These are phyloP conservation scores for Aspergillus sp. DNA, from an alignment of 2,329 filamentous ascomycete genomes.

Conservation along the genomic window DNA sequence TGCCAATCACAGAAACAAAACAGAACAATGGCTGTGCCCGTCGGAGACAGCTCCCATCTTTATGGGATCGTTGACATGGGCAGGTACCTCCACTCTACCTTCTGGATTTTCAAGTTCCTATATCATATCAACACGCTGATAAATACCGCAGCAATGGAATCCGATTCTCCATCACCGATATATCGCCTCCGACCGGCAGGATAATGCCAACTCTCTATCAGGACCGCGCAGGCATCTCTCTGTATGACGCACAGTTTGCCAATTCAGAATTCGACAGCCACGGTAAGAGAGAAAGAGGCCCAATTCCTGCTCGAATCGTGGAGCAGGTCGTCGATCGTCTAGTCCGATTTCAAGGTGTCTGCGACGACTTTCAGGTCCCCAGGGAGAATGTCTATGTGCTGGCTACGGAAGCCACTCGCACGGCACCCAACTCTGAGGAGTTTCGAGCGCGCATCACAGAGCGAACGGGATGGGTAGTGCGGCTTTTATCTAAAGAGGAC, in stretches of 20 bases:
- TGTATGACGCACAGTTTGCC: slow-evolving; percentile 77
- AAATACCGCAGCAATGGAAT: slow-evolving; percentile 72
- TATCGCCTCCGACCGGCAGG: slow-evolving; percentile 72
- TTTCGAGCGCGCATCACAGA: slow-evolving; percentile 69
- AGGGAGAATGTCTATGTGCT: slow-evolving; percentile 70
- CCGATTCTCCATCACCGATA: slow-evolving; percentile 84
- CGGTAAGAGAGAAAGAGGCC: slow-evolving; percentile 42
- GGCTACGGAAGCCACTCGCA: slow-evolving; percentile 87
- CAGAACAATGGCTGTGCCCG: slow-evolving; percentile 10
- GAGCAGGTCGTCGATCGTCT: slow-evolving; percentile 68
- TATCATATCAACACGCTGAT: background rate
- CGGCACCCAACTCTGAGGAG: slow-evolving; percentile 71
- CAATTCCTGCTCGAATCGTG: slow-evolving; percentile 66
- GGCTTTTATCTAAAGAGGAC: slow-evolving; percentile 75
- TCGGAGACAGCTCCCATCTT: slow-evolving; percentile 24
- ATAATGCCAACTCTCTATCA: slow-evolving; percentile 78
- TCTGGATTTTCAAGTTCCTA: too few relatives aligned
- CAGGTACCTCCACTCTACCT: slow-evolving; percentile 33
- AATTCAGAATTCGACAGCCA: slow-evolving; percentile 22
- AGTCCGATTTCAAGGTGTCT: slow-evolving; percentile 72
- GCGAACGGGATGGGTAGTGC: slow-evolving; percentile 69
- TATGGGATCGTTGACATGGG: slow-evolving; percentile 48
- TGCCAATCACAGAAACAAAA: background rate
- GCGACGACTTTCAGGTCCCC: slow-evolving; percentile 70
- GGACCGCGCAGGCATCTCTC: slow-evolving; percentile 77